Base-by-base conservation (phyloP, 495 filamentous ascomycete species). In the Annulohypoxylon bovei region DNA sequence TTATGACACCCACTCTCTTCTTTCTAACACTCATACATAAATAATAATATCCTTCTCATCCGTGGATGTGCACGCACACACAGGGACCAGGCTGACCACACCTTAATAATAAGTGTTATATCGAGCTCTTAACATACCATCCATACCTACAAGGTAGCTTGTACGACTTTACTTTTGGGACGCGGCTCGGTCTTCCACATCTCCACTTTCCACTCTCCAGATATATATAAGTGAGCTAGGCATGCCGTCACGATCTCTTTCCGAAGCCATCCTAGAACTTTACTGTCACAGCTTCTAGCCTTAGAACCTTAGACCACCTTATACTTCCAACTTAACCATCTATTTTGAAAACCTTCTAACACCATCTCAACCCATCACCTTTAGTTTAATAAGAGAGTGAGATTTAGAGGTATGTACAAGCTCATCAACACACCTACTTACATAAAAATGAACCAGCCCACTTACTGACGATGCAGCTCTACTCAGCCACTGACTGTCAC, bases 71-170 rank as follows among this genome's bases (percentile, higher is more conserved):
- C 61, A 63, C 55, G 60, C 60, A 71, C 39, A 64, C 65, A 57
- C 65, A 68, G 65, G 61, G 65, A 67, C 70, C 66, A 56, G 65
- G 65, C 70, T 72, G 70, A 59, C 65, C 70, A 70, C 62, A 73
- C 71, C 53, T 60, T 72, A 68, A 67, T 65, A 67, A 68, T 58
- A 67, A 67, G 49, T 49, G 52, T 59, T 59, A 62, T 62, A 72
- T 68, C 68, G 55, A 62, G 46, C 30, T 69, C 50, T 67, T 50
- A 50, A 50, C 46, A 58, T n/a, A 16, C 32, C 53, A 37, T 59
- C 32, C 53, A 37, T 59, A 50, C 67, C 16, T 66, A 58, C 71
- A 73, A 70, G 71, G 71, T 63, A 70, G 61, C 44, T 63, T 58
- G 71, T 73, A 49, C 62, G 32, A 70, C 71, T 63, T 39, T 73